Evolutionary conservation across 2,329 filamentous ascomycete genomes (phyloP), one percentile per base, ranked within the genome.

Genomic region (Phoma sp.): DNA sequence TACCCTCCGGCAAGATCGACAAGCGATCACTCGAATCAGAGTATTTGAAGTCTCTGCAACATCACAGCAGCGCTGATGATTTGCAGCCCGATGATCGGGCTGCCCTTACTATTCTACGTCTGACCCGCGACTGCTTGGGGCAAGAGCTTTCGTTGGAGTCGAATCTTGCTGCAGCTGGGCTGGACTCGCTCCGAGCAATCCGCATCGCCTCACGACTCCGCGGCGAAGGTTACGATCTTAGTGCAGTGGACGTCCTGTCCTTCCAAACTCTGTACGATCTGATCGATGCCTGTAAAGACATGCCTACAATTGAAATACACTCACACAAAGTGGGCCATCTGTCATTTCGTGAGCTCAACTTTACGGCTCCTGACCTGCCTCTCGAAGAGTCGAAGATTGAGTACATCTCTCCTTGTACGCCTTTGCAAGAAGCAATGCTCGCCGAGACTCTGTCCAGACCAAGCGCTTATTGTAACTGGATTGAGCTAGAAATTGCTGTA

Each of bases 1-100:
- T 96, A 19, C 81, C 92, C 2, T 96, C 92, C 0, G 93, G 93
- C 0, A 97, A 97, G 69, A 82, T 93, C 13, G 89, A 96, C 67
- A 86, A 86, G 46, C 88, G 86, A 63, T 75, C 73, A 12, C 76
- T 96, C 7, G 81, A 86, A 62, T 70, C 77, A 1, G 77, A 84
- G 7, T 90, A 88, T 63, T 62, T 71, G n/a, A 65, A 73, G 29
- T 55, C 46, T 13, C 38, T 51, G 17, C 36, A 51, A 24, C 62
- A 71, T 56, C 60, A 63, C 9, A 54, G 13, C 6, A 27, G 37
- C 5, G 8, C 21, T n/a, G 54, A 13, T n/a, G 54, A 13, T 41
- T 63, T 17, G 61, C 67, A 22, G 6, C 22, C 51, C 22, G 29
- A 60, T 61, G 58, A 63, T 24, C 31, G 37, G 9, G 29, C 45